phyloP scores from a whole-genome alignment of 2,329 filamentous ascomycete genomes.

The Aspergillus tamarii region DNA sequence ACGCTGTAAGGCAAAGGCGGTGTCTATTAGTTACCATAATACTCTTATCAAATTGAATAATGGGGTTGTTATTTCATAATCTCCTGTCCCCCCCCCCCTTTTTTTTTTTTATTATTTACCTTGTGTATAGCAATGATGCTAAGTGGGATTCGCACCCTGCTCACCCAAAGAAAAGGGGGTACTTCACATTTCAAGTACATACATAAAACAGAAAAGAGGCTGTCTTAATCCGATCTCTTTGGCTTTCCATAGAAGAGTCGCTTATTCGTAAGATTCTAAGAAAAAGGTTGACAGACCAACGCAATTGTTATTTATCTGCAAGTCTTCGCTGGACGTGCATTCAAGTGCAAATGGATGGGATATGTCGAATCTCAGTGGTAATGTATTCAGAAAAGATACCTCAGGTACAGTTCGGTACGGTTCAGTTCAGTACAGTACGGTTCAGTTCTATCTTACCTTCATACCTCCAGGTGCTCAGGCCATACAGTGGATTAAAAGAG shows the following conservation, averaged over 20 bases:
- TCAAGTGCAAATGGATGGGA: neutral
- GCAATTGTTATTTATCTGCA: slow-evolving; percentile 1
- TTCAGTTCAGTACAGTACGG: neutral
- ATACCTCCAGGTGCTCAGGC: too few relatives aligned
- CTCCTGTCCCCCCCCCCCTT: neutral
- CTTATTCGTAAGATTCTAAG: neutral
- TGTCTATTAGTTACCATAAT: neutral
- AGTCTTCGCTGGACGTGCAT: slow-evolving; percentile 13
- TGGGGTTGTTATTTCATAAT: neutral
- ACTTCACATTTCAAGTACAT: neutral
- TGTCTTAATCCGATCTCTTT: neutral
- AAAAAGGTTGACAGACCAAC: neutral
- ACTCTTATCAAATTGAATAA: neutral
- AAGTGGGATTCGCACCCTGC: neutral
- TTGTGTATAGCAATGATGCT: neutral
- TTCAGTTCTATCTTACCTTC: neutral
- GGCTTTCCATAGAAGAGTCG: neutral
- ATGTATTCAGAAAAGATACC: neutral
- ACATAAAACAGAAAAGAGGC: too few relatives aligned
- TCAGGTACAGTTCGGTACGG: neutral
- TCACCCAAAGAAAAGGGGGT: neutral
- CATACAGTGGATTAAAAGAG: neutral
- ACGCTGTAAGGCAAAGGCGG: neutral
- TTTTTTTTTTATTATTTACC: neutral
- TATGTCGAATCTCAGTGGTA: neutral